phyloP scores from a whole-genome alignment of 83 land plant genomes.

The Thuja plicata region DNA sequence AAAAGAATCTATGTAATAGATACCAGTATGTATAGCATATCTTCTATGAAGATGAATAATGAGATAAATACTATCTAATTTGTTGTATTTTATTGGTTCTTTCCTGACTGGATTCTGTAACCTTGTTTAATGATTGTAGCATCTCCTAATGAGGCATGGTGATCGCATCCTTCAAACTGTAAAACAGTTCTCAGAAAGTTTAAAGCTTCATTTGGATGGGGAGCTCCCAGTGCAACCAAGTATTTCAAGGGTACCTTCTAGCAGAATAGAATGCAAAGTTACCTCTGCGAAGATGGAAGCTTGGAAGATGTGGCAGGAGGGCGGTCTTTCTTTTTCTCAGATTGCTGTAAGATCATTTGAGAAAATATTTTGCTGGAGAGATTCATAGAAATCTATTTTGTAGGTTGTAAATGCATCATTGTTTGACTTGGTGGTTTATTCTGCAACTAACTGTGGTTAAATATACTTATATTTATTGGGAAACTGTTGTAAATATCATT shows the following conservation, averaged over 20 bases:
- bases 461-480: neutral
- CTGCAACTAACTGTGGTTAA: no score
- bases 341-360: slow-evolving; percentile 64
- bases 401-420: neutral
- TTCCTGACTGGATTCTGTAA: slow-evolving; percentile 2
- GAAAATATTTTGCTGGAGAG: neutral
- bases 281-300: slow-evolving; percentile 75
- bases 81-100: neutral
- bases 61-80: neutral
- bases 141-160: slow-evolving; percentile 59
- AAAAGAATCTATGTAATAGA: neutral
- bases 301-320: slow-evolving; percentile 88
- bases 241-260: slow-evolving; percentile 13
- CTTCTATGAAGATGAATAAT: neutral
- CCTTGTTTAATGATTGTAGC: slow-evolving; percentile 42
- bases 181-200: slow-evolving; percentile 33
- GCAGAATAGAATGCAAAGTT: slow-evolving; percentile 18
- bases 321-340: slow-evolving; percentile 48
- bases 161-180: slow-evolving; percentile 50
- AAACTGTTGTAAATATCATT: neutral
- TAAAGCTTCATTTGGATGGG: slow-evolving; percentile 58
- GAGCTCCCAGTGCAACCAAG: slow-evolving; percentile 22
- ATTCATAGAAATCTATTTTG: slow-evolving; percentile 4
- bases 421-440: neutral
- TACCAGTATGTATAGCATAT: neutral